Evolutionary conservation across 495 filamentous ascomycete genomes (phyloP).

Genomic region (Tuber microsphaerosporum): DNA sequence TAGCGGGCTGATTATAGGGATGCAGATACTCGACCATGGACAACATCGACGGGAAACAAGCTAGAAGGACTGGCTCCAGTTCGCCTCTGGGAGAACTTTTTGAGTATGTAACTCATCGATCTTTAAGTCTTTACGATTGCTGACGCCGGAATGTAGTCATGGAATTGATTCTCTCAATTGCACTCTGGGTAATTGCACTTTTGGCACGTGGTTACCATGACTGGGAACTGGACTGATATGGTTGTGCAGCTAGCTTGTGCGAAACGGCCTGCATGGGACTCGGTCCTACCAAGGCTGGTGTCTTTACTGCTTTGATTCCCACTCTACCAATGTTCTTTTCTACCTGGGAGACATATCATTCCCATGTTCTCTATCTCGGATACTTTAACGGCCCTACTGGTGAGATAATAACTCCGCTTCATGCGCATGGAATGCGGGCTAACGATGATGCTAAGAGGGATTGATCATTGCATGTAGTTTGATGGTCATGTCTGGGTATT

Average conservation of each 20-base stretch:
- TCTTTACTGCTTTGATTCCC: slow-evolving; percentile 83
- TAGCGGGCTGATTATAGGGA: slow-evolving; percentile 28
- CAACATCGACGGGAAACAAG: slow-evolving; percentile 97
- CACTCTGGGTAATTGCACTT: slow-evolving; percentile 51
- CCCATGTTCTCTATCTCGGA: slow-evolving; percentile 92
- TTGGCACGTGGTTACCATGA: not conserved
- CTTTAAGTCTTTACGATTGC: slow-evolving; percentile 13
- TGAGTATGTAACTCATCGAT: slow-evolving; percentile 54
- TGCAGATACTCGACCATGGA: slow-evolving; percentile 89
- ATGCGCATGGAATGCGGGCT: slow-evolving; percentile 3
- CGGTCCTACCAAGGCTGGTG: slow-evolving; percentile 70
- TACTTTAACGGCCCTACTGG: slow-evolving; percentile 92
- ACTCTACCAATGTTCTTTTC: slow-evolving; percentile 98
- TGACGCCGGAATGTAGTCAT: slow-evolving; percentile 53
- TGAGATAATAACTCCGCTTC: slow-evolving; percentile 19
- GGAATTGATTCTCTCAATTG: slow-evolving; percentile 98
- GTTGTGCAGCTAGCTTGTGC: slow-evolving; percentile 59
- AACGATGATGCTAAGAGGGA: slow-evolving; percentile 53
- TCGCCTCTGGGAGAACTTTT: slow-evolving; percentile 93
- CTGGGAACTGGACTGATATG: slow-evolving; percentile 2
- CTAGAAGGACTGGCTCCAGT: slow-evolving; percentile 85
- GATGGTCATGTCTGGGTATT: slow-evolving; percentile 80
- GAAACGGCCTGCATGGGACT: slow-evolving; percentile 88
- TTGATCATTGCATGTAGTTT: slow-evolving; percentile 77
- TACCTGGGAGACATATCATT: slow-evolving; percentile 99